Conservation (phyloP, 2,329 filamentous ascomycete species). For the Clonostachys sp. region DNA sequence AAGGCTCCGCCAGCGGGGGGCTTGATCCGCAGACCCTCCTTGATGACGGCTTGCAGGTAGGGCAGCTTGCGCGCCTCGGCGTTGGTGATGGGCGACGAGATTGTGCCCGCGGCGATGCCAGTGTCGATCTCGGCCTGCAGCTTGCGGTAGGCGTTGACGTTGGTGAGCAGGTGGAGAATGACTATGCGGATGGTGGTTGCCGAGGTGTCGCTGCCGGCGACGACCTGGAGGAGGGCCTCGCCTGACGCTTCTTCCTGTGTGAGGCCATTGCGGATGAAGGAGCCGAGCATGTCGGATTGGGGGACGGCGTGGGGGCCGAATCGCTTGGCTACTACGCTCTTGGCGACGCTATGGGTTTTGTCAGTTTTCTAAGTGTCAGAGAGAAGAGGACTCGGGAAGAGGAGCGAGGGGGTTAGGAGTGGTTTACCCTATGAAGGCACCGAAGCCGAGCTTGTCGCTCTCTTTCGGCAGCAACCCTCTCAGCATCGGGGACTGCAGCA, state of each 20-base stretch:
- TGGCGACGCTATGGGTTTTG: constrained; percentile 1
- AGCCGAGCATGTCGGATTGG: constrained; percentile 31
- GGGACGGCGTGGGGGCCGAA: constrained; percentile 10
- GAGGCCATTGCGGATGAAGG: constrained; percentile 32
- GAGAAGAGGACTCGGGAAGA: not conserved
- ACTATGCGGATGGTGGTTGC: constrained; percentile 49
- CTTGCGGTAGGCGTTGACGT: constrained; percentile 36
- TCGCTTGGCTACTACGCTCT: constrained; percentile 10
- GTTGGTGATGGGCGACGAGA: constrained; percentile 22
- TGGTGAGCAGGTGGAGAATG: constrained; percentile 46
- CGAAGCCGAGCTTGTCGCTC: constrained; percentile 30
- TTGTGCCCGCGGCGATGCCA: constrained; percentile 31
- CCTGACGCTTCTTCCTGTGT: constrained; percentile 16
- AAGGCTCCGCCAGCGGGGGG: constrained; percentile 28
- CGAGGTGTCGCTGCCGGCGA: constrained; percentile 31
- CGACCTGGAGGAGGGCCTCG: constrained; percentile 23
- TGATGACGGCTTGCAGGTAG: constrained; percentile 43
- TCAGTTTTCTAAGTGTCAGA: not conserved
- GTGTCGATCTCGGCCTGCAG: constrained; percentile 25
- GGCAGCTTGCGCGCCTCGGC: constrained; percentile 26
- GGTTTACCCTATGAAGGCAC: constrained; percentile 25
- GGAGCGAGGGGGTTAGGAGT: not conserved
- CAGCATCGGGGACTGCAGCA: constrained; percentile 34
- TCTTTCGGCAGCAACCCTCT: constrained; percentile 34
- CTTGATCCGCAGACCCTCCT: constrained; percentile 36